Percentiles rank a stretch among this genome's conserved stretches.
Evolutionary conservation across 1,284 basidiomycete genomes (phyloP).

Genomic region (Neotropicomus parvogracilis): DNA sequence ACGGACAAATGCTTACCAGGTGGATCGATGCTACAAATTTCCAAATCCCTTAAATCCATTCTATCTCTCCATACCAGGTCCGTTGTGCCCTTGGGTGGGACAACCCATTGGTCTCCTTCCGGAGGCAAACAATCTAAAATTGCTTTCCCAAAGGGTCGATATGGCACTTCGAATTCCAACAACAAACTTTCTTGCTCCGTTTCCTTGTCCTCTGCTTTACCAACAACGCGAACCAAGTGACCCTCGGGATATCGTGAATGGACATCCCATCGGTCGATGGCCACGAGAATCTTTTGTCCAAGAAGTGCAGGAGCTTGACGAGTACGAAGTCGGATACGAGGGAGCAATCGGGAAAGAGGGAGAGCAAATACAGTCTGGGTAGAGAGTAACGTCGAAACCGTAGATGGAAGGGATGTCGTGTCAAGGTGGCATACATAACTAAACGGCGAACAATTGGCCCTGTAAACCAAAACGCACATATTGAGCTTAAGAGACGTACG

Average conservation of each 20-base stretch:
- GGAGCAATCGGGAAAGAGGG: slow-evolving; percentile 88
- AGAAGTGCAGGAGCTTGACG: slow-evolving; percentile 88
- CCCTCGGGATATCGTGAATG: slow-evolving; percentile 92
- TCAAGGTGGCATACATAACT: slow-evolving; percentile 97
- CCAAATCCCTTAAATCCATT: slow-evolving; percentile 83
- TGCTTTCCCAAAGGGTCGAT: slow-evolving; percentile 93
- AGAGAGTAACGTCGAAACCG: slow-evolving; percentile 76
- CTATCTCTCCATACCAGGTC: slow-evolving; percentile 77
- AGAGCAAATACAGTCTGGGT: slow-evolving; percentile 94
- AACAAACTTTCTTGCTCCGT: slow-evolving; percentile 95
- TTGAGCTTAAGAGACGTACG: slow-evolving; percentile 47
- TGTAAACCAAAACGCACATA: neutral
- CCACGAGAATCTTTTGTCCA: slow-evolving; percentile 93
- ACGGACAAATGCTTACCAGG: slow-evolving; percentile 52
- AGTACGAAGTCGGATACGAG: slow-evolving; percentile 91
- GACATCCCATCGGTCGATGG: slow-evolving; percentile 91
- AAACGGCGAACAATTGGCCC: slow-evolving; percentile 5
- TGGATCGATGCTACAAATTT: slow-evolving; percentile 97
- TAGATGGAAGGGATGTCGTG: slow-evolving; percentile 78
- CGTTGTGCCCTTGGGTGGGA: slow-evolving; percentile 69
- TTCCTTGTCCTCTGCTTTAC: slow-evolving; percentile 90
- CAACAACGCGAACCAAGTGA: slow-evolving; percentile 93
- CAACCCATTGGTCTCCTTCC: slow-evolving; percentile 92
- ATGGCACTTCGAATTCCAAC: slow-evolving; percentile 95
- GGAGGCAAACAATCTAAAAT: slow-evolving; percentile 88